Evolutionary conservation across 2,329 filamentous ascomycete genomes (phyloP), one percentile per base, ranked within the genome.

Genomic region (Esteya vermicola): DNA sequence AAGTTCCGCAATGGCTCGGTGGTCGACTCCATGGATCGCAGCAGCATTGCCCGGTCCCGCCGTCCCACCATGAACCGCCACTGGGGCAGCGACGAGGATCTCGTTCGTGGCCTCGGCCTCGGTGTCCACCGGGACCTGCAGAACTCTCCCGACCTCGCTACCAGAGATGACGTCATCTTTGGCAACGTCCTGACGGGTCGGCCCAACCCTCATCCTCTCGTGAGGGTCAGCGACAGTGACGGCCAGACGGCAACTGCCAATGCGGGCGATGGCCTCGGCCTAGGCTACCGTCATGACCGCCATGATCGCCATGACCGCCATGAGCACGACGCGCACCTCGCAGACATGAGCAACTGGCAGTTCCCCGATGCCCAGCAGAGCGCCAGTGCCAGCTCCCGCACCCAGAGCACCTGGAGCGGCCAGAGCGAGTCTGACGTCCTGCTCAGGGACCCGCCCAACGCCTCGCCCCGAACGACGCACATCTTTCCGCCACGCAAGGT

Each of bases 81-180:
- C 41, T 89, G 83, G 78, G 86, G 85, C 33, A 94, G 85, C 50
- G 89, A 96, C 51, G 86, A 93, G 53, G 85, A 96, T 54, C 71
- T 96, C 1, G 85, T 93, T 5, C 69, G 81, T 38, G 83, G 79
- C 44, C 52, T 94, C 4, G 88, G 89, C 8, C 74, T 89, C 30
- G 73, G 81, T 12, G 68, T 76, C 4, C 64, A 70, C 30, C 65
- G 65, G 1, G 64, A 70, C 40, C 53, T 78, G 16, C 64, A 68
- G 25, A 59, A 64, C 10, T 51, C 47, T 3, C 55, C 52, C 14
- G 47, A 51, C 4, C 10, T 41, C 36, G 13, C 39, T 31, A 16
- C 3, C 28, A 13, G 25, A 9, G 52, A 55, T 21, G 50, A 39
- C 14, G 33, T 33, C 21, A 39, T 41, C 25, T 44, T 36, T 12